Base-by-base conservation (phyloP, 352 stramenopile species). In the Halophytophthora batemanensis region DNA sequence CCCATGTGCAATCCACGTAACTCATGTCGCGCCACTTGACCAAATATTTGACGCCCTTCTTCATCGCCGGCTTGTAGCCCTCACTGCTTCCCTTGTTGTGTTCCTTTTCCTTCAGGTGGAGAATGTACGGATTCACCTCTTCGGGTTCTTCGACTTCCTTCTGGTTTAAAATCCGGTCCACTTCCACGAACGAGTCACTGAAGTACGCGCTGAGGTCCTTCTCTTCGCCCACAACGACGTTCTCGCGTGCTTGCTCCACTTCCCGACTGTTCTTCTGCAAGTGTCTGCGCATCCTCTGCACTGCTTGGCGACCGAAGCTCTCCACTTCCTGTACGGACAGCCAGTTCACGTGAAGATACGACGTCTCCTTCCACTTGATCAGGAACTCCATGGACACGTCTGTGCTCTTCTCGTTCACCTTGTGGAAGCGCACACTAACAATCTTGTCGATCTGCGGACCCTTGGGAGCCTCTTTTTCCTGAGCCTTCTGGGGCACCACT, bases 331-430 rank as follows among this genome's bases (percentile, higher is more conserved):
- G 65, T 34, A 97, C 83, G 12, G 80, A 96, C 60, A 99, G 90
- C 97, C 98, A 99, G 19, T 86, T 98, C 48, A 97, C 83, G 71
- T 99, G 97, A 29, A 99, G 71, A 66, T 99, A 99, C 23, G 86
- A 98, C 50, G 97, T 74, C 36, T 98, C 90, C 45, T 97, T 92
- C 98, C 98, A 99, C 77, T 99, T 99, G 50, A 99, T 96, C 23
- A 99, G 67, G 56, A 98, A 99, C 66, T 98, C 75, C 77, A 99
- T 98, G 17, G 64, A 65, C 6, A 89, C 71, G 3, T 92, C 80
- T 15, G 65, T 58, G 19, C 81, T 58, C 8, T 75, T 69, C 3
- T 41, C 29, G 13, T 29, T 58, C 7, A 68, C 62, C 41, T 90
- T 92, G 63, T 82, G 71, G 54, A 94, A 93, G 5, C 82, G 81